A percentile compares a stretch with the other conserved stretches of the same genome.
These are phyloP conservation scores for Fusarium albidum DNA, from an alignment of 2,329 filamentous ascomycete genomes.

Conservation along the genomic window DNA sequence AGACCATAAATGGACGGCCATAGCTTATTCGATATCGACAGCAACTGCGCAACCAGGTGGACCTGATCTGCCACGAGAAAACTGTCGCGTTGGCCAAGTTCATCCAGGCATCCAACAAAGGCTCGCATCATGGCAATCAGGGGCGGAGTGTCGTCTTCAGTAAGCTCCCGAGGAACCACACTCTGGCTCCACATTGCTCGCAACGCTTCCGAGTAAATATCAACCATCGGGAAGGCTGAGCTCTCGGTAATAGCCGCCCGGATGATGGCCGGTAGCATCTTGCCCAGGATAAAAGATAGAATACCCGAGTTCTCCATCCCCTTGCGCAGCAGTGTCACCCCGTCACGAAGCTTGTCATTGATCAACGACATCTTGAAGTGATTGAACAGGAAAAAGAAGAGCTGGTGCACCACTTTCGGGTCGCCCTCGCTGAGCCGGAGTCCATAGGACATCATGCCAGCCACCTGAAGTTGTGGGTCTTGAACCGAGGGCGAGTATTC, in stretches of 20 bases:
- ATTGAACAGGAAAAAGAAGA: conserved; percentile 66
- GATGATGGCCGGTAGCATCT: conserved; percentile 64
- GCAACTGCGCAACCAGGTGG: conserved; percentile 41
- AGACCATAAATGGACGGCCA: conserved; percentile 42
- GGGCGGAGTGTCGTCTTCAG: conserved; percentile 43
- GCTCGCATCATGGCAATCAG: conserved; percentile 45
- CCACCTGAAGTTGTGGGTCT: conserved; percentile 65
- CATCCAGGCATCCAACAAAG: conserved; percentile 40
- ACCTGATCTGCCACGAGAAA: conserved; percentile 36
- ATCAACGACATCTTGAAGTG: conserved; percentile 64
- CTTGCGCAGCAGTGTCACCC: conserved; percentile 54
- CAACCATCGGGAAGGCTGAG: conserved; percentile 57
- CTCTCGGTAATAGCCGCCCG: conserved; percentile 45
- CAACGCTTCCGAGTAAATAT: conserved; percentile 58
- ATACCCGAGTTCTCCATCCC: conserved; percentile 58
- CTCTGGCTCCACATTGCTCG: conserved; percentile 45
- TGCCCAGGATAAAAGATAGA: conserved; percentile 56
- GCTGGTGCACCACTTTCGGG: conserved; percentile 52
- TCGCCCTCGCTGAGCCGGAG: conserved; percentile 63
- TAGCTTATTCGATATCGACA: conserved; percentile 41
- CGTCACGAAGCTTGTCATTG: conserved; percentile 56
- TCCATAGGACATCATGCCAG: conserved; percentile 64
- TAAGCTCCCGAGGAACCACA: conserved; percentile 49
- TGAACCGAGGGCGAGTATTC: conserved; percentile 64
- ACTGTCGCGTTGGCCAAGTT: conserved; percentile 28